Base-by-base conservation (phyloP, 2,329 filamentous ascomycete species). In the Cytospora chrysosperma region DNA sequence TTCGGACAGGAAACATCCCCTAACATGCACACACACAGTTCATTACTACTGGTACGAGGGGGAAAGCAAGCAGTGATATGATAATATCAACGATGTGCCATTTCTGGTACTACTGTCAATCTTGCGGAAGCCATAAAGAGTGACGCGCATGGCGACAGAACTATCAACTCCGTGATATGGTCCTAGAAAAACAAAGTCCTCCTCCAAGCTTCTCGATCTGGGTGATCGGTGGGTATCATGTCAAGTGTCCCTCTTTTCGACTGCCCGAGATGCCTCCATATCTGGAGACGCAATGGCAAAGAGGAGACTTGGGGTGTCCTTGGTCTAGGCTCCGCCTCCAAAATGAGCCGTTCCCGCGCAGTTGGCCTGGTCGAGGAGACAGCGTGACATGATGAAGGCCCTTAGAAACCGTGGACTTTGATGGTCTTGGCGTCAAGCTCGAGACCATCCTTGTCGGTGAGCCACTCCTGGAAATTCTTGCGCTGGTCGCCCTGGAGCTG, bases 401-500 rank as follows among this genome's bases (percentile, higher is more conserved):
- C 47, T 67, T 67, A 67, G 65, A 67, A 67, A 65, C 65, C 78
- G 75, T 80, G 77, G 74, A 94, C 91, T 87, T 98, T 97, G 83
- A 98, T 97, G 81, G 90, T 96, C 88, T 97, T 96, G 79, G 88
- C 85, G 81, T 97, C 92, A 76, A 97, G 89, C 79, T 92, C 92
- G 74, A 98, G 86, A 75, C 94, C 94, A 81, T 93, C 92, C 86
- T 96, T 96, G 83, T 97, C 91, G 81, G 88, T 88, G 80, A 98
- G 88, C 84, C 98, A 99, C 76, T 97, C 93, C 80, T 96, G 91
- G 78, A 97, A 91, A 87, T 97, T 93, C 83, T 96, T 96, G 82
- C 95, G 94, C 85, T 99, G 95, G 79, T 99, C 95, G 75, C 95
- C 95, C 82, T 99, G 95, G 76, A 99, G 90, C 86, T 99, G 95